Evolutionary conservation across 2,329 filamentous ascomycete genomes (phyloP).

Genomic region (Aureobasidium namibiae): DNA sequence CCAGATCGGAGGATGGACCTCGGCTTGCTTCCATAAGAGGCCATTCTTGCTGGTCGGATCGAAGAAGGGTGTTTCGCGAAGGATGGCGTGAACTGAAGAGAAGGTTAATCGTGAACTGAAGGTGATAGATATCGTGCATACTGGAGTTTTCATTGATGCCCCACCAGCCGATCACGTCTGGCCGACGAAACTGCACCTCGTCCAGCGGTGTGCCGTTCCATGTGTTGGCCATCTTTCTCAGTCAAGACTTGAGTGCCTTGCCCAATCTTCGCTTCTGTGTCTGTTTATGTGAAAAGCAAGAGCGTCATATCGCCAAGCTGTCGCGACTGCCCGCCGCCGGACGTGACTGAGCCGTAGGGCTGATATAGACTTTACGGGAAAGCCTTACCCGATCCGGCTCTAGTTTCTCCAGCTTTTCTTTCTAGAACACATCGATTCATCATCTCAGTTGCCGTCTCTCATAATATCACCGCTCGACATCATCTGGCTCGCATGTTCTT

Average conservation of each 20-base stretch:
- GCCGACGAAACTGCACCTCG: constrained; percentile 15
- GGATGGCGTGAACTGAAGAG: constrained; percentile 47
- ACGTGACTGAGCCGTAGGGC: background rate
- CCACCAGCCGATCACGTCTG: constrained; percentile 13
- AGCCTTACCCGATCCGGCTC: background rate
- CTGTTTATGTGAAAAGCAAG: background rate
- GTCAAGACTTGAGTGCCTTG: background rate
- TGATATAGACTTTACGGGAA: constrained; percentile 2
- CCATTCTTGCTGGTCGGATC: constrained; percentile 54
- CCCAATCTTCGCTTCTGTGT: background rate
- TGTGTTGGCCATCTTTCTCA: background rate
- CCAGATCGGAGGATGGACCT: constrained; percentile 40
- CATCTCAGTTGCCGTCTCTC: background rate
- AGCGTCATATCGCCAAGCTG: constrained; percentile 4
- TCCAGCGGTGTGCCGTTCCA: constrained; percentile 14
- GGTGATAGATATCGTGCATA: background rate
- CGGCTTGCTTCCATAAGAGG: constrained; percentile 44
- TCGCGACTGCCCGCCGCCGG: background rate
- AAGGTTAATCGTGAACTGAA: background rate
- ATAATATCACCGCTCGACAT: background rate
- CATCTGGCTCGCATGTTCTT: constrained; percentile 9
- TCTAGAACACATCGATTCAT: constrained; percentile 6
- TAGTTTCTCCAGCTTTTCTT: constrained; percentile 13
- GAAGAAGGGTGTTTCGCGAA: constrained; percentile 56
- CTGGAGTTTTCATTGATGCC: constrained; percentile 14